These are phyloP conservation scores for Fusarium caatingaense DNA, from an alignment of 2,329 filamentous ascomycete species.

Conservation along the genomic window DNA sequence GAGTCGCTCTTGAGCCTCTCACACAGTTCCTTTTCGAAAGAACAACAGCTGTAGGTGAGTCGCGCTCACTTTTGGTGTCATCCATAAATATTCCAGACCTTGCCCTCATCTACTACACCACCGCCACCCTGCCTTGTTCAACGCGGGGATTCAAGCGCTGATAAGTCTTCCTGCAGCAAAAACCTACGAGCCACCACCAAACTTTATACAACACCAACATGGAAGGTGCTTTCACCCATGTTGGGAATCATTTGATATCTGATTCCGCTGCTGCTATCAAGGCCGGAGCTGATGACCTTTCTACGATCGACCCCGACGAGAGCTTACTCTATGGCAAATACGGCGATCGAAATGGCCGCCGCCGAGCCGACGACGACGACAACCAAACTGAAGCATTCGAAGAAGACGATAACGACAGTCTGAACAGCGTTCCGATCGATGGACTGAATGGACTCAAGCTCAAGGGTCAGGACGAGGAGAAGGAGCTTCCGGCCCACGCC, in stretches of 20 bases:
- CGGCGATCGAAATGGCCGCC: constrained; percentile 69
- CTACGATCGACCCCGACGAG: constrained; percentile 80
- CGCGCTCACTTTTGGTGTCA: constrained; percentile 21
- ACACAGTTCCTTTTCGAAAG: constrained; percentile 38
- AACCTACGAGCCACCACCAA: constrained; percentile 43
- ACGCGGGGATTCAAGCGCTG: constrained; percentile 43
- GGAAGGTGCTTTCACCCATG: constrained; percentile 90
- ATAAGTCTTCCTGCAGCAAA: constrained; percentile 41
- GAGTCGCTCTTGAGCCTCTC: constrained; percentile 43
- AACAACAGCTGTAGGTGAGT: constrained; percentile 46
- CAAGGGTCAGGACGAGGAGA: constrained; percentile 77
- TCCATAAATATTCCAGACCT: constrained; percentile 1
- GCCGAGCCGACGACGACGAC: constrained; percentile 87
- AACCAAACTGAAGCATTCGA: constrained; percentile 86
- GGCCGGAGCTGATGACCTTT: constrained; percentile 80
- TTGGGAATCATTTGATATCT: constrained; percentile 87
- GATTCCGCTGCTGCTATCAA: constrained; percentile 89
- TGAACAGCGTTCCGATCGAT: constrained; percentile 85
- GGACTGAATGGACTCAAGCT: constrained; percentile 74
- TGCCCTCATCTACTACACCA: constrained; percentile 27
- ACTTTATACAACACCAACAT: constrained; percentile 59
- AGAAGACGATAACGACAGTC: constrained; percentile 80
- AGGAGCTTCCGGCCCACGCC: constrained; percentile 91
- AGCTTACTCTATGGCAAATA: constrained; percentile 80
- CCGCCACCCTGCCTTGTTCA: constrained; percentile 32